These are phyloP conservation scores for Hypsizygus marmoreus DNA, from an alignment of 768 basidiomycete genomes.

Conservation along the genomic window DNA sequence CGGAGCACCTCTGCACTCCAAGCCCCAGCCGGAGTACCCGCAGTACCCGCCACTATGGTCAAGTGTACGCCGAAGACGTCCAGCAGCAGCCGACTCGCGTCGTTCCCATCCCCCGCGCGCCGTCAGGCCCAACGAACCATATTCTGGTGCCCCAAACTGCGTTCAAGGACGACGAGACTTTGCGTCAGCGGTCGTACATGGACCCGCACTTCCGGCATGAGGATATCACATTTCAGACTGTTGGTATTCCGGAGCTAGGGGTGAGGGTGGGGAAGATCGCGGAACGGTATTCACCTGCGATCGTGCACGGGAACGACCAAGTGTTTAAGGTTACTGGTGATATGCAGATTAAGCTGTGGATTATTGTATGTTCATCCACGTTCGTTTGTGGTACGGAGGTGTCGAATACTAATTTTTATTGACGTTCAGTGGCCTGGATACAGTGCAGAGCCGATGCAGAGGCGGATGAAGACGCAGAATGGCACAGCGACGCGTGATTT, in stretches of 20 bases:
- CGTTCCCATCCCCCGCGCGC: constrained; percentile 1
- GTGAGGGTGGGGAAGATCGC: constrained; percentile 31
- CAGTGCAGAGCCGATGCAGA: constrained; percentile 34
- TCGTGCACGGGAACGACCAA: constrained; percentile 22
- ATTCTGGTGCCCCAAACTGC: constrained; percentile 26
- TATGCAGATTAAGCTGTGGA: constrained; percentile 34
- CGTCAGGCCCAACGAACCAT: constrained; percentile 29
- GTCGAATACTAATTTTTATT: neutral
- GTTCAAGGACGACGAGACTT: constrained; percentile 17
- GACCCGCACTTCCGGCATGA: constrained; percentile 22
- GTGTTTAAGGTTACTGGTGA: constrained; percentile 20
- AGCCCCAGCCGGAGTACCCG: constrained; percentile 5
- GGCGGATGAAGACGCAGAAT: constrained; percentile 35
- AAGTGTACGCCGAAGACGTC: constrained; percentile 4
- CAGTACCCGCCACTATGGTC: neutral
- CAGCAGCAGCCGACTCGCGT: neutral
- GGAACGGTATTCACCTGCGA: constrained; percentile 13
- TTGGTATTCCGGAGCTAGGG: constrained; percentile 28
- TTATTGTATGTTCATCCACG: constrained; percentile 29
- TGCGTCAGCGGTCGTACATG: constrained; percentile 7
- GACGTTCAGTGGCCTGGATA: constrained; percentile 51
- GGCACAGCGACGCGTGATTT: constrained; percentile 31
- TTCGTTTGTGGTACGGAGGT: neutral
- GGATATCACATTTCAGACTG: constrained; percentile 32
- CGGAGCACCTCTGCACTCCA: neutral